Conservation (phyloP, 2,329 filamentous ascomycete genomes). For the Chaetomium strumarium region DNA sequence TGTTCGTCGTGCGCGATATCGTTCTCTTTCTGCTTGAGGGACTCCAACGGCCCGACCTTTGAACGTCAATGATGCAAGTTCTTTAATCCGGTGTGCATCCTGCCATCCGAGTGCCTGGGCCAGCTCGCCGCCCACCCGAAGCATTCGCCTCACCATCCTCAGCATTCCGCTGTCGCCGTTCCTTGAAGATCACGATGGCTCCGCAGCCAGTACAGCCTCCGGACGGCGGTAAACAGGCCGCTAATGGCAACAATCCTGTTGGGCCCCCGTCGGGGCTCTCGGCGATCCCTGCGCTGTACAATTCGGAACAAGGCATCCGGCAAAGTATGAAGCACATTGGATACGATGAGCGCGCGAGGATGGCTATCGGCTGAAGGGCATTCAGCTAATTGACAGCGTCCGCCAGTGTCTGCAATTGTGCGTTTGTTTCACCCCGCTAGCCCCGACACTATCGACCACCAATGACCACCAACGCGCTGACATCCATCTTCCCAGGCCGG, state of each 20-base stretch:
- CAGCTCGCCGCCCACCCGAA: too few species aligned
- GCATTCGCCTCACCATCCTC: too few species aligned
- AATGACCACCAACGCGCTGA: constrained; percentile 1
- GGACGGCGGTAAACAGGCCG: constrained; percentile 5
- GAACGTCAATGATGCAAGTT: too few species aligned
- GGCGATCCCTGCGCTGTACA: constrained; percentile 59
- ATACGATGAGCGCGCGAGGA: constrained; percentile 76
- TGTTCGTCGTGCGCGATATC: too few species aligned
- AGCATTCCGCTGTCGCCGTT: not conserved
- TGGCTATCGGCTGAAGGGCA: constrained; percentile 72
- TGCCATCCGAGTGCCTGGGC: too few species aligned
- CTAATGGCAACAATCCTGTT: constrained; percentile 13
- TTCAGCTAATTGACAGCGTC: constrained; percentile 83
- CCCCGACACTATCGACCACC: not conserved
- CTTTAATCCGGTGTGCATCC: too few species aligned
- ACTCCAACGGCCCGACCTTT: too few species aligned
- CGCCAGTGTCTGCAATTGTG: constrained; percentile 73
- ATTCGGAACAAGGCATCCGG: constrained; percentile 75
- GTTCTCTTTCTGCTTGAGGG: too few species aligned
- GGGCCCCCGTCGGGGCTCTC: constrained; percentile 38
- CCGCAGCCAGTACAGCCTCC: constrained; percentile 14
- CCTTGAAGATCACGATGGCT: constrained; percentile 15
- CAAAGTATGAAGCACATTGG: constrained; percentile 63
- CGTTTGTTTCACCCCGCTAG: constrained; percentile 29
- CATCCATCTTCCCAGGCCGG: constrained; percentile 51